phyloP scores from a whole-genome alignment of 2,329 filamentous ascomycete genomes.

The Nemania serpens region DNA sequence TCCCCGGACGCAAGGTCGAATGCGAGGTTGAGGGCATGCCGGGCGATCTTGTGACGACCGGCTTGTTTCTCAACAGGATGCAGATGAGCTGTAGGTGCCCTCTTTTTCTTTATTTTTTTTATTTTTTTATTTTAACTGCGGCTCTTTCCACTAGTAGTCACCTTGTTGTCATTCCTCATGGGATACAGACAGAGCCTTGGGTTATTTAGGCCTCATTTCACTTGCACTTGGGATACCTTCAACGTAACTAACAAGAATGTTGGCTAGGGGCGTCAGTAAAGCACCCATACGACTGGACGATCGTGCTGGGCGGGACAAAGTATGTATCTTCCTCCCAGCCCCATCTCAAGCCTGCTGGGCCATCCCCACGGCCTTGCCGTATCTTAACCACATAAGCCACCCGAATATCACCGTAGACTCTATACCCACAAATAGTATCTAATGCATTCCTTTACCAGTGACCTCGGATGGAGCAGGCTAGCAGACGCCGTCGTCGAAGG shows the following conservation, averaged over 20 bases:
- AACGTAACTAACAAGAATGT: neutral
- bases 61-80: conserved; percentile 40
- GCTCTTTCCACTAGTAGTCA: neutral
- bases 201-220: neutral
- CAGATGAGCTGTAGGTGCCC: conserved; percentile 21
- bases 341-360: neutral
- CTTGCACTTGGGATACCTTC: neutral
- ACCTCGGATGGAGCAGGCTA: conserved; percentile 51
- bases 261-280: conserved; percentile 15
- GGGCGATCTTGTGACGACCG: conserved; percentile 54
- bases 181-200: neutral
- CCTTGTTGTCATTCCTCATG: neutral
- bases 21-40: conserved; percentile 54
- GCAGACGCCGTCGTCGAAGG: conserved; percentile 52
- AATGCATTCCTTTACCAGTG: conserved; percentile 42
- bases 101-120: too few relatives aligned
- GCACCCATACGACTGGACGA: conserved; percentile 56
- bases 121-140: too few relatives aligned
- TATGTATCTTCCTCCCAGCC: conserved; percentile 37
- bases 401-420: neutral
- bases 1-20: conserved; percentile 46
- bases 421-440: neutral
- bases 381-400: neutral
- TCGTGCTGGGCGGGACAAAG: conserved; percentile 69
- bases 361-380: neutral